These are phyloP conservation scores for Fusarium sp. DNA, from an alignment of 2,329 filamentous ascomycete species.

Conservation along the genomic window DNA sequence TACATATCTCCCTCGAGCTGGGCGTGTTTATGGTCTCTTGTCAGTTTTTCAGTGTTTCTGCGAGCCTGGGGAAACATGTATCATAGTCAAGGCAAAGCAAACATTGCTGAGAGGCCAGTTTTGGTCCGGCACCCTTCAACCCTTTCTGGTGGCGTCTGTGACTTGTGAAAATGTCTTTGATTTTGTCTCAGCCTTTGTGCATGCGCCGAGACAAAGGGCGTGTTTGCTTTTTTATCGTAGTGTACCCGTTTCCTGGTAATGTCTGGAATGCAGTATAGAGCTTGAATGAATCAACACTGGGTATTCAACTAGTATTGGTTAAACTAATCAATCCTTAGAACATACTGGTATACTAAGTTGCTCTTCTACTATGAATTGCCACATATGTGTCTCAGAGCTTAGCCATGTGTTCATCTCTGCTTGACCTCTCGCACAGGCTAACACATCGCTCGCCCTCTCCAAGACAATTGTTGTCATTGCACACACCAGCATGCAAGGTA, in stretches of 20 bases:
- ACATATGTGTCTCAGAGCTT: neutral
- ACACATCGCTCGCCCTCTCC: neutral
- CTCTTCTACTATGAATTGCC: neutral
- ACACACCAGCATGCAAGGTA: conserved; percentile 8
- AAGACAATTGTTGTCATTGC: neutral
- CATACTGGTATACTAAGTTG: neutral
- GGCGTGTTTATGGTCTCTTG: conserved; percentile 58
- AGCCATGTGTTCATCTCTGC: neutral
- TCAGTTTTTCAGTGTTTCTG: conserved; percentile 47
- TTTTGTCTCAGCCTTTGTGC: neutral
- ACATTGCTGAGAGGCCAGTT: conserved; percentile 57
- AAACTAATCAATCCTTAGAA: neutral
- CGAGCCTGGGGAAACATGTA: conserved; percentile 47
- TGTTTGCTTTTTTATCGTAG: neutral
- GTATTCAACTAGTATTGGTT: neutral
- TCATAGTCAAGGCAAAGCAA: conserved; percentile 50
- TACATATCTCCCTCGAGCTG: conserved; percentile 37
- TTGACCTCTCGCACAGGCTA: neutral
- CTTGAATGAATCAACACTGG: neutral
- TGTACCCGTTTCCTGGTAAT: neutral
- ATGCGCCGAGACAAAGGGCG: conserved; percentile 11
- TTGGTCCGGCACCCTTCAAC: conserved; percentile 53
- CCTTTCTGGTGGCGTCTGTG: neutral
- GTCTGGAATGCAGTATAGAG: neutral
- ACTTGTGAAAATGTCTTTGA: conserved; percentile 3